phyloP scores from a whole-genome alignment of 306 rosid genomes.

The Quercus gilva region DNA sequence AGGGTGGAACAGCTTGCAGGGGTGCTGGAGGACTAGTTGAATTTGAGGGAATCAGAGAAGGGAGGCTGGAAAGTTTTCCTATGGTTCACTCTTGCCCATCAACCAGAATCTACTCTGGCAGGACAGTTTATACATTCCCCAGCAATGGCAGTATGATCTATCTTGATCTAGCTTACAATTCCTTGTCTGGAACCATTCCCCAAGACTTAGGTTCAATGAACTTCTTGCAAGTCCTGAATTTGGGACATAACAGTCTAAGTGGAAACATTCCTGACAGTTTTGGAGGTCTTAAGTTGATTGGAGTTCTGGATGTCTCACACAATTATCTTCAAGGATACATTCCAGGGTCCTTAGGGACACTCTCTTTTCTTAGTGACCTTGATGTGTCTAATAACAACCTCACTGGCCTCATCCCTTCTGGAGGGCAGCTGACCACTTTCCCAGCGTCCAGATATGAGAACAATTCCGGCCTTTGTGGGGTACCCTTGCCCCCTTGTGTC shows the following conservation, averaged over 20 bases:
- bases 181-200: slow-evolving; percentile 58
- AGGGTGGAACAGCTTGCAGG: slow-evolving; percentile 73
- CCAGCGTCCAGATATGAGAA: slow-evolving; percentile 64
- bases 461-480: slow-evolving; percentile 71
- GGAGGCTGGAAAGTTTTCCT: slow-evolving; percentile 54
- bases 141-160: slow-evolving; percentile 61
- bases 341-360: slow-evolving; percentile 56
- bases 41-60: slow-evolving; percentile 54
- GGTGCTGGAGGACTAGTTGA: slow-evolving; percentile 83
- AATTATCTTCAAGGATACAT: slow-evolving; percentile 55
- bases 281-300: slow-evolving; percentile 52
- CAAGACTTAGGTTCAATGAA: slow-evolving; percentile 42
- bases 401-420: slow-evolving; percentile 60
- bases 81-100: slow-evolving; percentile 64
- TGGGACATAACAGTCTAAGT: slow-evolving; percentile 61
- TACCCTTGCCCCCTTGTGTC: slow-evolving; percentile 51
- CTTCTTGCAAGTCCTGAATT: slow-evolving; percentile 62
- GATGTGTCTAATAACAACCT: slow-evolving; percentile 77
- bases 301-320: slow-evolving; percentile 76
- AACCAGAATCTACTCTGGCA: slow-evolving; percentile 69
- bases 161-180: slow-evolving; percentile 73
- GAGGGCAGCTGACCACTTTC: slow-evolving; percentile 76
- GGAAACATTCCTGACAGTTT: slow-evolving; percentile 66
- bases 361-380: slow-evolving; percentile 73
- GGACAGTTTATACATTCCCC: slow-evolving; percentile 52